These are phyloP conservation scores for Aspergillus glaucus DNA, from an alignment of 2,329 filamentous ascomycete species.

Conservation along the genomic window DNA sequence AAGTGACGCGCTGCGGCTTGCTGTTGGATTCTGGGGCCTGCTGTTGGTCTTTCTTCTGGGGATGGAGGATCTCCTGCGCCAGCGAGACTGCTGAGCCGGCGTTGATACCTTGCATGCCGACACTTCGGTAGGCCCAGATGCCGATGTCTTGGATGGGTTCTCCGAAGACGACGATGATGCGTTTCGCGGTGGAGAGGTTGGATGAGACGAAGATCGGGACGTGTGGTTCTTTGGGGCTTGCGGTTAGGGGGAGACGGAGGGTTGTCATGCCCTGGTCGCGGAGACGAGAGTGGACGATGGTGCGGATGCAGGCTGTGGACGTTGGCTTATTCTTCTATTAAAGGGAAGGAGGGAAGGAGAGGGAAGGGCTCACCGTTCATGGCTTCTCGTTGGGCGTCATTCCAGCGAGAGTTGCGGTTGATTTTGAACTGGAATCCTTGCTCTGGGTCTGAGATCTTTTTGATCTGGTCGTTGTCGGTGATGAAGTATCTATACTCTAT, in stretches of 20 bases:
- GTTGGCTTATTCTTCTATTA: background rate
- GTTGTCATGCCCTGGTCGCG: constrained; percentile 53
- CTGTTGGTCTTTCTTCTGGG: constrained; percentile 11
- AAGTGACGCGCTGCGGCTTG: background rate
- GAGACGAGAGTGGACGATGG: constrained; percentile 58
- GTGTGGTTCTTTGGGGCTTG: constrained; percentile 47
- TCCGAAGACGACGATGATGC: constrained; percentile 69
- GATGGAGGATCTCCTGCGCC: constrained; percentile 42
- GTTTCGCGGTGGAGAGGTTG: constrained; percentile 51
- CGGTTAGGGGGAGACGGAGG: constrained; percentile 56
- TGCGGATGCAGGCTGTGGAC: constrained; percentile 47
- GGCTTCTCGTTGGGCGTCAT: constrained; percentile 65
- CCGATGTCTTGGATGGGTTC: constrained; percentile 67
- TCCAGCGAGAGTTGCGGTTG: constrained; percentile 68
- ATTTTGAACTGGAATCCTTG: constrained; percentile 69
- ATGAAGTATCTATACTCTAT: constrained; percentile 62
- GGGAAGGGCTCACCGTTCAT: constrained; percentile 57
- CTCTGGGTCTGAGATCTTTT: constrained; percentile 60
- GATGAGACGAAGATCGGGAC: constrained; percentile 62
- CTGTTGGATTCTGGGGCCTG: too few relatives aligned
- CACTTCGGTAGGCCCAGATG: constrained; percentile 63
- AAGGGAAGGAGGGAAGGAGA: constrained; percentile 1
- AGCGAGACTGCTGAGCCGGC: constrained; percentile 65
- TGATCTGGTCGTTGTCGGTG: constrained; percentile 68
- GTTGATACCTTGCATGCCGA: constrained; percentile 59